A percentile compares a stretch with the other conserved stretches of the same genome.
These are phyloP conservation scores for Amanita molliuscula DNA, from an alignment of 768 basidiomycete genomes.

Conservation along the genomic window DNA sequence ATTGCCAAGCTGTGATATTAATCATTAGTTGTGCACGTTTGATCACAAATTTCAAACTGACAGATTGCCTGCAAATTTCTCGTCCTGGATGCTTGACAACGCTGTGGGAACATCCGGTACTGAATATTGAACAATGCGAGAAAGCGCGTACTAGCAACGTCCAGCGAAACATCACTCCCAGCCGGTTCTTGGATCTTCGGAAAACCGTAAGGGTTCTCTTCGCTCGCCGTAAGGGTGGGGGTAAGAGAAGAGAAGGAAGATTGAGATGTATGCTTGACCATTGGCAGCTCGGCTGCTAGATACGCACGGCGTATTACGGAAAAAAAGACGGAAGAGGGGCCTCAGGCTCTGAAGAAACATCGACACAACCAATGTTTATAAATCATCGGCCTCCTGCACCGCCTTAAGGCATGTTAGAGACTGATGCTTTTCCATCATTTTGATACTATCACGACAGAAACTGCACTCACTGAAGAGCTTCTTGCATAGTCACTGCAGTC, in stretches of 20 bases:
- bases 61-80: neutral
- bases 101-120: neutral
- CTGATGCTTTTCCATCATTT: too few species aligned
- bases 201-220: neutral
- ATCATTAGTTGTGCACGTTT: neutral
- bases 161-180: neutral
- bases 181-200: neutral
- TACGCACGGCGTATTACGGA: neutral
- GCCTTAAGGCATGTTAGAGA: neutral
- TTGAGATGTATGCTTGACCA: conserved; percentile 2
- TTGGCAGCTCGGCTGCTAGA: conserved; percentile 2
- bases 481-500: too few species aligned
- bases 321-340: neutral
- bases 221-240: neutral
- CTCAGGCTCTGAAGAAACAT: neutral
- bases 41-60: neutral
- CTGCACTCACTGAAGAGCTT: too few species aligned
- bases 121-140: neutral
- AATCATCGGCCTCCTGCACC: neutral
- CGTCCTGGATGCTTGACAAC: neutral
- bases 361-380: neutral
- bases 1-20: neutral
- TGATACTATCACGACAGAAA: neutral
- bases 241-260: conserved; percentile 2
- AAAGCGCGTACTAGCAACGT: neutral